Evolutionary conservation across 2,329 filamentous ascomycete genomes (phyloP).

Genomic region (Fusarium goolgardi): DNA sequence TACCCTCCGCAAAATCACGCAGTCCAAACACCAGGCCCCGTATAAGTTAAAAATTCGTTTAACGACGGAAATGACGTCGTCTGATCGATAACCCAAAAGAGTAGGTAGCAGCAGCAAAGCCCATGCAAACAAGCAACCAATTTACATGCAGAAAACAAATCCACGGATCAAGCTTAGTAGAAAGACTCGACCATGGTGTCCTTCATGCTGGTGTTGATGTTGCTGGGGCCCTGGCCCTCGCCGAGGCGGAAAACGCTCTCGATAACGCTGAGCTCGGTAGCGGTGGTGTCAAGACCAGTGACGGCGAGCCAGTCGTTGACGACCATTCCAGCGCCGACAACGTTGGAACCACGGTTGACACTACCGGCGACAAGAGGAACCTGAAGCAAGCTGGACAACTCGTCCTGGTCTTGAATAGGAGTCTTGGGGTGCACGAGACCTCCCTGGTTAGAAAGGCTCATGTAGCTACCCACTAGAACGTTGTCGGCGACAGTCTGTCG

Average conservation of each 20-base stretch:
- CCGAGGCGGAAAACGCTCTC: constrained; percentile 96
- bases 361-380: constrained; percentile 94
- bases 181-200: constrained; percentile 99
- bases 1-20: constrained; percentile 31
- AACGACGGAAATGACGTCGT: constrained; percentile 20
- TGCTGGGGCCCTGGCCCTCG: constrained; percentile 82
- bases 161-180: constrained; percentile 70
- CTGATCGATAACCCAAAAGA: constrained; percentile 28
- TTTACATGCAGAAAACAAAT: constrained; percentile 17
- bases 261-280: constrained; percentile 96
- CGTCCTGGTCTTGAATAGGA: constrained; percentile 96
- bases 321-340: constrained; percentile 80
- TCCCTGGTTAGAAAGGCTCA: constrained; percentile 94
- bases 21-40: constrained; percentile 42
- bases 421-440: constrained; percentile 98
- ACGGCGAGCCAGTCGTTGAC: constrained; percentile 93
- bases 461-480: constrained; percentile 95
- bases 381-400: constrained; percentile 91
- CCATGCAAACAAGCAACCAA: constrained; percentile 14
- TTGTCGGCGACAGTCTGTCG: constrained; percentile 97
- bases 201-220: constrained; percentile 87
- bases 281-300: constrained; percentile 91
- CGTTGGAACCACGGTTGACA: constrained; percentile 91
- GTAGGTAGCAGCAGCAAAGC: constrained; percentile 26
- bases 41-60: constrained; percentile 27